Evolutionary conservation across 495 filamentous ascomycete genomes (phyloP), one percentile per base, ranked within the genome.

Genomic region (Aspergillus cavernicola): DNA sequence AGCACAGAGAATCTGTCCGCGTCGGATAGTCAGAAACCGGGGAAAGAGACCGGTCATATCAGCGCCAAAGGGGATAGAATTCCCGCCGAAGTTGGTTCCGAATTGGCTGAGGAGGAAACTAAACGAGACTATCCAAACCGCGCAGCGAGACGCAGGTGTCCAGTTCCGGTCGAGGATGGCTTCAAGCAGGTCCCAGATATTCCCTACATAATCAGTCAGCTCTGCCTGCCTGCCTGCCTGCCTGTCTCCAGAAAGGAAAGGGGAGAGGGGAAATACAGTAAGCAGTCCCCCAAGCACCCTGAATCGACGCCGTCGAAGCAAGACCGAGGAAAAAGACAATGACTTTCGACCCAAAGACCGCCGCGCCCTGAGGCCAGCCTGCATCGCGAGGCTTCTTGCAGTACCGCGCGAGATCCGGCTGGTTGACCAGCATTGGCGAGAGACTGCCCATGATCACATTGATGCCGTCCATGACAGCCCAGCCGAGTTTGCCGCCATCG

Each of bases 141-240:
- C 44, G 9, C 15, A 35, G 3, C 53, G 44, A 0, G 43, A 20
- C 0, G 35, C 41, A 4, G 51, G 51, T 9, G 51, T 54, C 42
- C 51, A 49, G 28, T 42, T 33, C 28, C 43, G 45, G 20, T 49
- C 43, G 3, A 55, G 44, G 44, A 55, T 49, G 4, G 53, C 51
- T 0, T 19, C 35, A 9, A 55, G 44, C 3, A 49, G 53, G 36
- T 55, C 53, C 53, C 51, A 54, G 31, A 54, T 54, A 40, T 54
- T 54, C 51, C 51, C 31, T 33, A 33, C 1, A n/a, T n/a, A 24
- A 19, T 8, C 40, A 12, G 12, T 46, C 12, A 38, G 37, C 23
- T 0, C 11, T 15, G n/a, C 36, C 6, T 24, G 16, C n/a, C n/a
- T n/a, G n/a, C n/a, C n/a, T n/a, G n/a, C n/a, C n/a, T n/a, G n/a